phyloP scores from a whole-genome alignment of 2,329 filamentous ascomycete genomes.

The Alternaria brassicae region DNA sequence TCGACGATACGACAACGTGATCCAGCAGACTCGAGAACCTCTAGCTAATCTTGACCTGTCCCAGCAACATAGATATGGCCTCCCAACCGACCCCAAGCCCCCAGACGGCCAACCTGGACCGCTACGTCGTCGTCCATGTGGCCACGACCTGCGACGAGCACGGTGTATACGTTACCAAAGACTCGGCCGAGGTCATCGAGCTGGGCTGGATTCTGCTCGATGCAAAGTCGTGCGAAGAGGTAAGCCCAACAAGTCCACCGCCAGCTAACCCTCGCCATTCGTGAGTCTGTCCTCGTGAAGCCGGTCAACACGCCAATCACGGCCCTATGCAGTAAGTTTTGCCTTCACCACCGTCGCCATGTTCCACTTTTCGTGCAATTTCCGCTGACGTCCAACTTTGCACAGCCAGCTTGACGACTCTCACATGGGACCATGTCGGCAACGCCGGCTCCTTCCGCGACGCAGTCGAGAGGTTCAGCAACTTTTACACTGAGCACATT shows the following conservation, averaged over 20 bases:
- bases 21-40: slow-evolving; percentile 14
- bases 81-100: slow-evolving; percentile 40
- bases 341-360: neutral
- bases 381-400: slow-evolving; percentile 23
- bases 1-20: slow-evolving; percentile 13
- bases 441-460: slow-evolving; percentile 97
- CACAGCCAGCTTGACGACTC: slow-evolving; percentile 90
- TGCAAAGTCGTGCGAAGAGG: slow-evolving; percentile 90
- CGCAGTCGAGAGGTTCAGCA: slow-evolving; percentile 92
- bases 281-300: slow-evolving; percentile 96
- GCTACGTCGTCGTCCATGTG: slow-evolving; percentile 97
- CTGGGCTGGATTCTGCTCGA: slow-evolving; percentile 97
- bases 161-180: slow-evolving; percentile 98
- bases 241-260: slow-evolving; percentile 48
- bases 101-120: slow-evolving; percentile 69
- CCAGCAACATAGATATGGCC: slow-evolving; percentile 30
- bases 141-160: slow-evolving; percentile 99
- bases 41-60: slow-evolving; percentile 3
- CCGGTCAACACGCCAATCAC: slow-evolving; percentile 99
- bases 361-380: neutral
- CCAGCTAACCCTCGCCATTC: slow-evolving; percentile 50
- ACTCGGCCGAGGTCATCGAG: slow-evolving; percentile 99
- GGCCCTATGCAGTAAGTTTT: slow-evolving; percentile 89
- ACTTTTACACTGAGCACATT: slow-evolving; percentile 90
- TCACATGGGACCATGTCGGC: slow-evolving; percentile 99